A percentile compares a stretch with the other conserved stretches of the same genome.
These are phyloP conservation scores for Trypanosoma conorhini DNA, from an alignment of 208 protist species.

Conservation along the genomic window DNA sequence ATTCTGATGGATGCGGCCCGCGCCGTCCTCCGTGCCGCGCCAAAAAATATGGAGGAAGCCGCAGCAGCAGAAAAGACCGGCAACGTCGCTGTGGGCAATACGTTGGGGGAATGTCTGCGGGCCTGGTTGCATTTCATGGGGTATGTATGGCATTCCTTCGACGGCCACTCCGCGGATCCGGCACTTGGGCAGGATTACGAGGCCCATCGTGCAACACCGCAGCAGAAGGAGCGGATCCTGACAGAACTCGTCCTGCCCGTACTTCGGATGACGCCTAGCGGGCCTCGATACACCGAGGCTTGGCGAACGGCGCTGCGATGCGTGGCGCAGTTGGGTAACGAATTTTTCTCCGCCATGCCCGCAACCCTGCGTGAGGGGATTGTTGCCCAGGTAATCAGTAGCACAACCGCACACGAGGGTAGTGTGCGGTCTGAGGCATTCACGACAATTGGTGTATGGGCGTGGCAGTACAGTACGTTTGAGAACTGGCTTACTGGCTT, in stretches of 20 bases:
- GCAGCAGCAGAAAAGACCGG: not conserved
- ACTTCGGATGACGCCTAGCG: constrained; percentile 28
- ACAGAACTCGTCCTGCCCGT: constrained; percentile 44
- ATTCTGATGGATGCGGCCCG: constrained; percentile 42
- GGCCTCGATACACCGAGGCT: constrained; percentile 29
- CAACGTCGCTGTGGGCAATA: constrained; percentile 15
- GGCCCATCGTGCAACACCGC: constrained; percentile 43
- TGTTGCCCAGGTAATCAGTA: constrained; percentile 37
- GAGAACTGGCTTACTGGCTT: constrained; percentile 37
- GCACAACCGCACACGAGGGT: constrained; percentile 32
- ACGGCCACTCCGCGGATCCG: constrained; percentile 72
- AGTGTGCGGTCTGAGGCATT: constrained; percentile 68
- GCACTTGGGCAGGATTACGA: constrained; percentile 33
- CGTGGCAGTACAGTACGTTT: constrained; percentile 73
- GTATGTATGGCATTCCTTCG: constrained; percentile 81
- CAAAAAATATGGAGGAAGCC: not conserved
- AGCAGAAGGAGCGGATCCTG: constrained; percentile 48
- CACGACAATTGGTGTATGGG: constrained; percentile 75
- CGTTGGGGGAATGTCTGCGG: constrained; percentile 66
- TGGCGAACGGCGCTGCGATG: constrained; percentile 60
- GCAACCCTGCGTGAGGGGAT: constrained; percentile 29
- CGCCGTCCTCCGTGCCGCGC: constrained; percentile 32
- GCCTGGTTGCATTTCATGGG: constrained; percentile 86
- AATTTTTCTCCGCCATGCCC: constrained; percentile 35
- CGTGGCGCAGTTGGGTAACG: constrained; percentile 75